Percentiles rank a stretch among this genome's conserved stretches.
phyloP scores from a whole-genome alignment of 495 filamentous ascomycete genomes.

The Penicillium ucsense region DNA sequence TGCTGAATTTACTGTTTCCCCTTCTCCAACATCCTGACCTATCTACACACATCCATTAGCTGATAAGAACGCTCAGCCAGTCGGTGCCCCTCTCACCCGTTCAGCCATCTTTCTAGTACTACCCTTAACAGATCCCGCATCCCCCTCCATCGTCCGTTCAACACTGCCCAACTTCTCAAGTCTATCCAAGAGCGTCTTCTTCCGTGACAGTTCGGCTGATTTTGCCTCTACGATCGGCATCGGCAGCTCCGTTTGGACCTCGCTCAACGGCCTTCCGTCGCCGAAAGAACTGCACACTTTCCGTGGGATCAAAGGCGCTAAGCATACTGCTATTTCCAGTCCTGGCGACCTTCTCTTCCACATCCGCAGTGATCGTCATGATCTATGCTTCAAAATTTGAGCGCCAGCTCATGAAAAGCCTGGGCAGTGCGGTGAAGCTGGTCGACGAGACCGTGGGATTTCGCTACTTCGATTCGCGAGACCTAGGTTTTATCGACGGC shows the following conservation, averaged over 20 bases:
- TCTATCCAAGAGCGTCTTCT: constrained; percentile 44
- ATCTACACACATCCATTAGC: too few relatives aligned
- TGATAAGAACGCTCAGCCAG: constrained; percentile 20
- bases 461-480: constrained; percentile 50
- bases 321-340: constrained; percentile 40
- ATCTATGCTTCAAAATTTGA: constrained; percentile 51
- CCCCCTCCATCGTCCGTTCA: constrained; percentile 29
- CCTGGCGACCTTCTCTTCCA: constrained; percentile 49
- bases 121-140: constrained; percentile 21
- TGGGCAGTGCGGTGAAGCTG: constrained; percentile 36
- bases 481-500: constrained; percentile 50
- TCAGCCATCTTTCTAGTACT: constrained; percentile 46
- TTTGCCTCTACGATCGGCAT: constrained; percentile 48
- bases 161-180: constrained; percentile 32
- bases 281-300: constrained; percentile 47
- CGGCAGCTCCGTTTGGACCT: constrained; percentile 41
- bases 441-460: constrained; percentile 47
- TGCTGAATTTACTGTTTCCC: too few relatives aligned
- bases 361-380: constrained; percentile 46
- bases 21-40: too few relatives aligned
- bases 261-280: constrained; percentile 31
- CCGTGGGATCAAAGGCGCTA: constrained; percentile 30
- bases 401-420: constrained; percentile 38
- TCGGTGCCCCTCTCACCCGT: constrained; percentile 40
- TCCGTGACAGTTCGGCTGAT: constrained; percentile 38